phyloP scores from a whole-genome alignment of 306 rosid genomes.

The Castanea mollissima region DNA sequence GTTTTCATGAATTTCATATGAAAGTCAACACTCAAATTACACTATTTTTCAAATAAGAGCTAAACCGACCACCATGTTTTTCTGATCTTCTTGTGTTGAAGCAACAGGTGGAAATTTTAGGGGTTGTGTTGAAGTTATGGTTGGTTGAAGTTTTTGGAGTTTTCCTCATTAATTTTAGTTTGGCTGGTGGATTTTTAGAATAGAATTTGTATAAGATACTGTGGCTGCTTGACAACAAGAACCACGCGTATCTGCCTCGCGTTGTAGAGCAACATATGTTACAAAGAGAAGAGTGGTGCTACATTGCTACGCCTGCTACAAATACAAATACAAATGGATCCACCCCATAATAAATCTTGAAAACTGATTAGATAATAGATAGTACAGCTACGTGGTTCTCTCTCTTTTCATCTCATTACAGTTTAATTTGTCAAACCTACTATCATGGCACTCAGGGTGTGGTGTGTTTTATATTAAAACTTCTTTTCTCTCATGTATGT shows the following conservation, averaged over 20 bases:
- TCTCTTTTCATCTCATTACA: too few relatives aligned
- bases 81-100: slow-evolving; percentile 1
- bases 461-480: too few relatives aligned
- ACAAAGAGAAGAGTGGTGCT: too few relatives aligned
- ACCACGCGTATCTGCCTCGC: background rate
- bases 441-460: too few relatives aligned
- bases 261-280: background rate
- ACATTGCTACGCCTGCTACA: too few relatives aligned
- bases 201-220: too few relatives aligned
- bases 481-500: accelerated
- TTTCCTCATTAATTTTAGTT: background rate
- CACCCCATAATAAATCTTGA: too few relatives aligned
- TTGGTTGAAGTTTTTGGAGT: slow-evolving; percentile 15
- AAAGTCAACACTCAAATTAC: background rate
- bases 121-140: slow-evolving; percentile 5
- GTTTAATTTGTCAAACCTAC: too few relatives aligned
- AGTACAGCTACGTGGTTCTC: too few relatives aligned
- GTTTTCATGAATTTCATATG: slow-evolving; percentile 11
- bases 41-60: background rate
- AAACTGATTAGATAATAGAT: too few relatives aligned
- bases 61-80: background rate
- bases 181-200: too few relatives aligned
- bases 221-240: background rate
- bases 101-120: slow-evolving; percentile 1
- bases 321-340: too few relatives aligned